Conservation (phyloP, 257 asterid species). For the Solanum dulcamara region DNA sequence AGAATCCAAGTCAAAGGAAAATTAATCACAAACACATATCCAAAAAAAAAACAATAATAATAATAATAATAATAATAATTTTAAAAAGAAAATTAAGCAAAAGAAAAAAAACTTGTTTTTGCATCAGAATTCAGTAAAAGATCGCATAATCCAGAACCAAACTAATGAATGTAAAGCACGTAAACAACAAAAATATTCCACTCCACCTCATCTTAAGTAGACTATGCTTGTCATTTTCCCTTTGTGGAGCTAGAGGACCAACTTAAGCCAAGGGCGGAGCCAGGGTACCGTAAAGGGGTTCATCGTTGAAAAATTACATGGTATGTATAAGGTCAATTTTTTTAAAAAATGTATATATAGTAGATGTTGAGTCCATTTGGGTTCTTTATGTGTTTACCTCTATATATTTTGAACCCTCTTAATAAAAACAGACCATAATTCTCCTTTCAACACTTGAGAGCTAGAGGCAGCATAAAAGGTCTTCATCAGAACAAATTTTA, state of each 20-base stretch:
- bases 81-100: neutral
- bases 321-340: neutral
- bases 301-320: no score
- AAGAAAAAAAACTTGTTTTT: neutral
- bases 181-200: neutral
- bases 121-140: neutral
- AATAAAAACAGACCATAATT: neutral
- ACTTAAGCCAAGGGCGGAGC: neutral
- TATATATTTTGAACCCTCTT: neutral
- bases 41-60: neutral
- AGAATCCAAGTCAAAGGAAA: neutral
- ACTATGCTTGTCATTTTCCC: neutral
- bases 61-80: neutral
- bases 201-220: neutral
- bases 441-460: neutral
- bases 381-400: neutral
- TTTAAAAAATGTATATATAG: no score
- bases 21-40: neutral
- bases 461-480: neutral
- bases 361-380: neutral
- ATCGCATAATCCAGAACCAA: neutral
- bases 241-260: neutral
- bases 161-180: neutral
- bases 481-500: neutral
- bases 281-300: neutral